Base-by-base conservation (phyloP, 129 eudicot species). In the Arctium lappa region DNA sequence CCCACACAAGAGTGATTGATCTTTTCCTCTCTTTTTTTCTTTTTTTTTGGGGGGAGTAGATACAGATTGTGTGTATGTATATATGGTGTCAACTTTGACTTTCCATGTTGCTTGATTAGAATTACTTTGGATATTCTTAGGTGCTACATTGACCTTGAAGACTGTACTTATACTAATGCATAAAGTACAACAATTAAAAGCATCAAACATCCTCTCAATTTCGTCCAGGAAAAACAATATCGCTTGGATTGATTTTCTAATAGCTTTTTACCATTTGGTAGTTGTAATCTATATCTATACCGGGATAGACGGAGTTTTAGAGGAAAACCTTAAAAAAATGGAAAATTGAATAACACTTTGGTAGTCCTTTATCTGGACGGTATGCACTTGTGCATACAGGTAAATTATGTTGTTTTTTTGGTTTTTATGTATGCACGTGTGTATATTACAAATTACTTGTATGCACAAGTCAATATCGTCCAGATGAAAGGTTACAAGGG, bases 121-220 rank as follows among this genome's bases (percentile, higher is more conserved):
- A 71, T 83, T 78, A 77, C 73, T 46, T 46, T 50, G 86, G 86
- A 83, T 83, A 83, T 83, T 83, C 86, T 72, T 56, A 29, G 30
- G 78, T 56, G 78, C 77, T 76, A 66, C 53, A 13, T 66, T 48
- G 37, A 16, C 50, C 6, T 15, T 32, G 75, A 9, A 63, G 30
- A 27, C 3, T 78, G 44, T 65, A 75, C 80, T 66, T 1, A 27
- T 31, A 68, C 0, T 4, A 12, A 0, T 68, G 81, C 85, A 75
- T 11, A 69, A 82, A 30, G 38, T 83, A 83, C 78, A 77, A 70
- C 34, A 2, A 9, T 1, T 53, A 50, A 12, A 50, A 77, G 77
- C 31, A 9, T 77, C 38, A 34, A 33, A 34, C 44, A 15, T 36
- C 75, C 5, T 71, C 30, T 71, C 46, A 15, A 15, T 71, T 71